Evolutionary conservation across 1,284 basidiomycete species (phyloP), one percentile per base, ranked within the genome.

Genomic region (Coriolopsis trogii): DNA sequence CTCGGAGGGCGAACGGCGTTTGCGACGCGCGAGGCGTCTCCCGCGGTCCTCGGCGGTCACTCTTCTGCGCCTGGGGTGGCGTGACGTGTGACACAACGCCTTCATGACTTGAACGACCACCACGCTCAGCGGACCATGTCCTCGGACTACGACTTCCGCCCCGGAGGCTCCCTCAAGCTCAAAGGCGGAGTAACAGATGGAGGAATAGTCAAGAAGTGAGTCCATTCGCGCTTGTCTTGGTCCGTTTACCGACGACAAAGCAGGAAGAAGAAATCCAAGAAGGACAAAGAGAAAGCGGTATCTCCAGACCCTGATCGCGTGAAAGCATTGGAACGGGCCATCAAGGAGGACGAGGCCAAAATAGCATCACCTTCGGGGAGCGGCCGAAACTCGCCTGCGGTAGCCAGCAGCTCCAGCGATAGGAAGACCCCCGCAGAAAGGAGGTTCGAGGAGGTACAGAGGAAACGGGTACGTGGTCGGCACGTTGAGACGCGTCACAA

Each of bases 201-300:
- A 50, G 88, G 85, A 4, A 76, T 87, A 49, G 80, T 84, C 37
- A 93, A 94, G 69, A 95, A 94, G 92, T 93, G 66, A 65, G 85
- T 78, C 1, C 38, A 41, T 40, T 48, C 2, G 46, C 51, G 31
- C 8, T 25, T 29, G 52, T 20, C 23, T 31, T 50, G 48, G 41
- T 33, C 43, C 58, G 53, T 63, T 60, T 38, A 46, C 52, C 51
- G 47, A 63, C 30, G 64, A 89, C 86, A 77, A 93, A 89, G 76
- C 39, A 95, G 92, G 81, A 95, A 95, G 82, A 95, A 94, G 79
- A 92, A 89, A 70, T 83, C 84, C 20, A 88, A 85, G 69, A 86
- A 81, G 64, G 58, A 55, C 46, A 69, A 71, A 64, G 68, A 63
- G 55, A 73, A 72, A 54, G 73, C 68, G 20, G 51, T 44, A 64